These are phyloP conservation scores for Pleurotus sapidus DNA, from an alignment of 768 basidiomycete species.

Conservation along the genomic window DNA sequence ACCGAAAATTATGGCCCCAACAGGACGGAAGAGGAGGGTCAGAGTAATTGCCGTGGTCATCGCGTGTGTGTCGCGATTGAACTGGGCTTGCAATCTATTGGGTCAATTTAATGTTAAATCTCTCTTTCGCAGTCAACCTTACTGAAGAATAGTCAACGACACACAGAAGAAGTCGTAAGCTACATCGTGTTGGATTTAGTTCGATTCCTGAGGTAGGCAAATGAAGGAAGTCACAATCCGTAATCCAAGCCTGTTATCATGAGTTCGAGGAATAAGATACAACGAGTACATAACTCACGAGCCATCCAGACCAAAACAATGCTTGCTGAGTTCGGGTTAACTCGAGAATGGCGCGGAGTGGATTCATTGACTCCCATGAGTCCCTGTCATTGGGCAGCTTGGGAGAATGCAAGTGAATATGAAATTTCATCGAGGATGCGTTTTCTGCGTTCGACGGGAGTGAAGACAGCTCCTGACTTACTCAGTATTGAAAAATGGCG, in stretches of 20 bases:
- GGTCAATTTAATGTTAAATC: background rate
- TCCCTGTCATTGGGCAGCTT: background rate
- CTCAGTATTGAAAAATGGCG: too few relatives aligned
- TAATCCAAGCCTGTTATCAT: constrained; percentile 7
- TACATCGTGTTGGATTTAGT: background rate
- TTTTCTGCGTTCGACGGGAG: constrained; percentile 1
- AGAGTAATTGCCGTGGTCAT: constrained; percentile 63
- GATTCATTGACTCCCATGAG: constrained; percentile 6
- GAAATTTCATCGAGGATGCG: background rate
- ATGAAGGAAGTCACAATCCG: constrained; percentile 5
- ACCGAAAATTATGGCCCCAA: constrained; percentile 32
- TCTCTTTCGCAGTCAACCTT: too few relatives aligned
- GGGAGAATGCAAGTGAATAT: background rate
- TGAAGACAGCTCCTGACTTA: background rate
- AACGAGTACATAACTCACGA: constrained; percentile 8
- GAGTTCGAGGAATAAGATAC: background rate
- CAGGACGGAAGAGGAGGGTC: constrained; percentile 67
- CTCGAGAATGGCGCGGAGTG: constrained; percentile 8
- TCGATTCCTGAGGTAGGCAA: too few relatives aligned
- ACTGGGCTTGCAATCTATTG: constrained; percentile 9
- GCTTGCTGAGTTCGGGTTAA: constrained; percentile 36
- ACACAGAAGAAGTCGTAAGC: constrained; percentile 70
- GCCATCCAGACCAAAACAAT: constrained; percentile 41
- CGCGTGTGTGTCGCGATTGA: constrained; percentile 6
- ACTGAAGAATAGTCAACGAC: constrained; percentile 32